Evolutionary conservation across 306 rosid species (phyloP), one percentile per base, ranked within the genome.

Genomic region (Dryas drummondii): DNA sequence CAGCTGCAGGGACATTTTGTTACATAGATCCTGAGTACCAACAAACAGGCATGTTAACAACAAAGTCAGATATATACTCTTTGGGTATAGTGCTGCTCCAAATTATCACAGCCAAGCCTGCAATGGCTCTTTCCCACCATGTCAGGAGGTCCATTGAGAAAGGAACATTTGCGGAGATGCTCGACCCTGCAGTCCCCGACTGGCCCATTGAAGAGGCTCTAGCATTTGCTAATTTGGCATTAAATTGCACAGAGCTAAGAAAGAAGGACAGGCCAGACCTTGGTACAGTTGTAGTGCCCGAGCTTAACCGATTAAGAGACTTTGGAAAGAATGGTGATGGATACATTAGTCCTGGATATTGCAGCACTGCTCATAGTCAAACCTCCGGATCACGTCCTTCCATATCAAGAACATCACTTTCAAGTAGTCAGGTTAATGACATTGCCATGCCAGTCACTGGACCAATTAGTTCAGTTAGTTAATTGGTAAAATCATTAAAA

Each of bases 21-120:
- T 96, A 96, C 86, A 96, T 96, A 51, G 99, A 96, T 86, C 99
- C 99, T 0, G 97, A 96, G 91, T 96, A 92, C 59, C 99, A 96
- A 77, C 96, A 90, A 81, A 77, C 97, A 17, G 99, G 98, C 42
- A 83, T 71, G 44, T 81, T 96, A 76, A 96, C 97, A 42, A 73
- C 98, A 73, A 92, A 77, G 71, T 96, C 99, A 8, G 99, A 96
- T 76, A 42, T 92, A 69, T 96, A 96, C 78, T 96, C 98, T 0
- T 8, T 96, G 17, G 99, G 99, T 46, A 85, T 96, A 63, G 53
- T 92, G 88, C 88, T 96, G 4, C 86, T 96, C 64, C 99, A 96
- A 82, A 81, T 96, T 40, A 80, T 96, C 85, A 96, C 99, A 67
- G 97, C 92, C 79, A 96, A 65, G 84, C 89, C 96, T 56, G 92